A percentile compares a stretch with the other conserved stretches of the same genome.
Conservation (phyloP, 352 stramenopile species). For the Phytophthora syringae region DNA sequence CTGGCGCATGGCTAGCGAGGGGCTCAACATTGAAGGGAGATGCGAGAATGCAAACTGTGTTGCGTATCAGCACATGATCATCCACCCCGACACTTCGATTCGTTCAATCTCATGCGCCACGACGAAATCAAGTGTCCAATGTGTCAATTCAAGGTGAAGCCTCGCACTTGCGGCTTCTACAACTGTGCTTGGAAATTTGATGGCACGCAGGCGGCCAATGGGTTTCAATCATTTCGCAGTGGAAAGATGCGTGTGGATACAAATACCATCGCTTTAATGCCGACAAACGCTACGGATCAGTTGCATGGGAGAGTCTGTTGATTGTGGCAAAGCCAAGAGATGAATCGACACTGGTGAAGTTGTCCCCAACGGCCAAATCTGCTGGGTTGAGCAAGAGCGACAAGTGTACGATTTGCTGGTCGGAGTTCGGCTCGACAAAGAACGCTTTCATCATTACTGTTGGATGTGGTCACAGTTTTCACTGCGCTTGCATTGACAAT, state of each 20-base stretch:
- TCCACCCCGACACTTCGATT: constrained; percentile 21
- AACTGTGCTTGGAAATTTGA: constrained; percentile 46
- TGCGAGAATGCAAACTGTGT: constrained; percentile 7
- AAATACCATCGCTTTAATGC: constrained; percentile 36
- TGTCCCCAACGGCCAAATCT: background rate
- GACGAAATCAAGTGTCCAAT: constrained; percentile 25
- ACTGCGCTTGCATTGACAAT: constrained; percentile 15
- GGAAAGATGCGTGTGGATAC: constrained; percentile 14
- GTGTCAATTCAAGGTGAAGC: constrained; percentile 19
- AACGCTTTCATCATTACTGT: background rate
- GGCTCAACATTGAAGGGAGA: background rate
- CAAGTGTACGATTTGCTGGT: constrained; percentile 30
- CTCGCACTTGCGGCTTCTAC: constrained; percentile 40
- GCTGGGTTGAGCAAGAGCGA: background rate
- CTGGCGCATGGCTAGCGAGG: background rate
- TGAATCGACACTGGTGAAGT: background rate
- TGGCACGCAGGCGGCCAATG: constrained; percentile 4
- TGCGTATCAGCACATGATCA: constrained; percentile 31
- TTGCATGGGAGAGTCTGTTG: constrained; percentile 32
- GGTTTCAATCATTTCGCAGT: constrained; percentile 26
- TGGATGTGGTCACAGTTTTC: constrained; percentile 26
- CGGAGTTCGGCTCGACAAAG: background rate
- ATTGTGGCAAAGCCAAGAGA: constrained; percentile 17
- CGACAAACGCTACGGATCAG: constrained; percentile 12
- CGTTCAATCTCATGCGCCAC: constrained; percentile 32